Evolutionary conservation across 441 rosid species (phyloP), one percentile per base, ranked within the genome.

Genomic region (Gossypium davidsonii): DNA sequence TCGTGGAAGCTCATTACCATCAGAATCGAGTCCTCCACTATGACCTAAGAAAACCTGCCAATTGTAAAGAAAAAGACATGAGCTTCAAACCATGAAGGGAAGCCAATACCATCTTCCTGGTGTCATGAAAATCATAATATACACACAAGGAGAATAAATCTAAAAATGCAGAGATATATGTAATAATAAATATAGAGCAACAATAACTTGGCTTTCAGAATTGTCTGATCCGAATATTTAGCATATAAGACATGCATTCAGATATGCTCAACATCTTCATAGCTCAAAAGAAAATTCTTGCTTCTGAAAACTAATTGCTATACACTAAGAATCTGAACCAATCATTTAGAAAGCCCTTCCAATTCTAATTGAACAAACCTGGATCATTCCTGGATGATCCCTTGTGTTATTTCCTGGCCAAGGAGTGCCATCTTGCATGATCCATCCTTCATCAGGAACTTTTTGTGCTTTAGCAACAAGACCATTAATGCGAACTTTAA

Each of bases 311-410:
- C 68, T 63, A 39, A 39, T 39, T 39, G 49, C n/a, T 39, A 10
- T 63, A 63, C 11, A 11, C 20, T 6, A 60, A 14, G 28, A 17
- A 28, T 51, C 44, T 51, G 10, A 69, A 39, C 44, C 44, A 69
- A 31, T 52, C 10, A 21, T 28, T 31, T n/a, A 17, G 25, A 34
- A 52, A 7, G 72, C 17, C 31, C 31, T 53, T 26, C 71, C 57
- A 49, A 5, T 51, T 48, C 42, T 23, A 49, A 49, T 17, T 57
- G 37, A 48, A 65, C 52, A 64, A 73, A 91, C 99, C 97, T 94
- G 99, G 74, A 94, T 94, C 99, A 94, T 94, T 81, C 99, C 99
- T 25, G 99, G 99, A 89, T 92, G 99, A 72, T 94, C 99, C 78
- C 99, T 89, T 57, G 83, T 88, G 83, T 94, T 94, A 84, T 94